Evolutionary conservation across 805 yeast genomes (phyloP), one percentile per base, ranked within the genome.

Genomic region (Starmerella khaoyaiensis): DNA sequence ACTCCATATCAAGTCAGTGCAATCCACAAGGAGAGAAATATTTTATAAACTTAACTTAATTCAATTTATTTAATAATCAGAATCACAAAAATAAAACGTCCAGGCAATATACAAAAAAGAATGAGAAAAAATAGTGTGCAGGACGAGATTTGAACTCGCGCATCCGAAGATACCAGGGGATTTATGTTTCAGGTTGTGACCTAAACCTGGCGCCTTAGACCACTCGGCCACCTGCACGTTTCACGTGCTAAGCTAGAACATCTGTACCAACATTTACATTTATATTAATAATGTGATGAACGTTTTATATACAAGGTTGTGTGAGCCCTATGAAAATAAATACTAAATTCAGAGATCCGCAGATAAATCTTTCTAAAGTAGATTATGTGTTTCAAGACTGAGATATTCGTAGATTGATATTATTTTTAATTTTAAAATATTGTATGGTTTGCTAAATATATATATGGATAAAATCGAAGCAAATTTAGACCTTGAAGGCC

Each of bases 401-500:
- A 30, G 14, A n/a, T 17, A 17, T 15, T 19, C 14, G 21, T 16
- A n/a, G n/a, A n/a, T n/a, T n/a, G n/a, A n/a, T n/a, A n/a, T n/a
- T n/a, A n/a, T n/a, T n/a, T n/a, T 23, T n/a, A n/a, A 23, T 23
- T 23, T 23, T 29, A 25, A n/a, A 26, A 25, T 25, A 26, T 11
- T 24, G 24, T n/a, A 8, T 17, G 17, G 37, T 37, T 31, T 41
- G 40, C 39, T 40, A 34, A 36, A 22, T 39, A 36, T 36, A 36
- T 43, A 34, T 21, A 36, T 31, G 35, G 18, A 36, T 27, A 41
- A 35, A 20, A 21, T 18, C 10, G 33, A 39, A 38, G 36, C 37
- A 28, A n/a, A 21, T 34, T 83, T 87, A 90, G 72, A 90, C 99
- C 81, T 90, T 90, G 98, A 90, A 90, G 75, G 94, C 99, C 79